Percentiles rank a stretch among this genome's conserved stretches.
These are phyloP conservation scores for Collybia nuda DNA, from an alignment of 768 basidiomycete genomes.

Conservation along the genomic window DNA sequence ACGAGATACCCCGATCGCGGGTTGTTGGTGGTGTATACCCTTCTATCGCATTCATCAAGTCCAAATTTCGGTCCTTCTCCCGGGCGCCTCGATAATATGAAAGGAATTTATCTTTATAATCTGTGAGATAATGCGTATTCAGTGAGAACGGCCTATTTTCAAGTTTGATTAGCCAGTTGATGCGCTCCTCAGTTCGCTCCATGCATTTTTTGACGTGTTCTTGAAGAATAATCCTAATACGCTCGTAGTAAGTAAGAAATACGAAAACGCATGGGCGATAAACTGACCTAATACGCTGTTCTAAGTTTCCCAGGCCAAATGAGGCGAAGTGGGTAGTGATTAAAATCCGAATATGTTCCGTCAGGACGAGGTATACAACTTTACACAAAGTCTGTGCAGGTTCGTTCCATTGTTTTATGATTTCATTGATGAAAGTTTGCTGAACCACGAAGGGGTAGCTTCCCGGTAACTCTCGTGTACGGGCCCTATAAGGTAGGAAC, in stretches of 20 bases:
- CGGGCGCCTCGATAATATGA: conserved; percentile 45
- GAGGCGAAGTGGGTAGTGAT: conserved; percentile 48
- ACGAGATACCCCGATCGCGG: too few species aligned
- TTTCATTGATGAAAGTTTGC: conserved; percentile 41
- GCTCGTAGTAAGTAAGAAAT: neutral
- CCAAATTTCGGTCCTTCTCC: conserved; percentile 25
- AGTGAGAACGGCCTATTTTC: conserved; percentile 46
- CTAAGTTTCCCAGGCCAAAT: conserved; percentile 53
- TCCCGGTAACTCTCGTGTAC: conserved; percentile 70
- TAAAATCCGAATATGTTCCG: conserved; percentile 37
- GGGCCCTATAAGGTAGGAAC: conserved; percentile 41
- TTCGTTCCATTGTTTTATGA: conserved; percentile 45
- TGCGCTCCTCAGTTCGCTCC: conserved; percentile 33
- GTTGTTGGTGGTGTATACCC: conserved; percentile 9
- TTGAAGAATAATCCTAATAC: conserved; percentile 44
- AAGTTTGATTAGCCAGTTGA: conserved; percentile 46
- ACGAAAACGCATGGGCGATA: neutral
- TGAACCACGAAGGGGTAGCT: conserved; percentile 67
- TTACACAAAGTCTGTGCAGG: conserved; percentile 52
- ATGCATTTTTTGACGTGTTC: conserved; percentile 50
- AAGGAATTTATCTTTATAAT: conserved; percentile 49
- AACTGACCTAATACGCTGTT: conserved; percentile 42
- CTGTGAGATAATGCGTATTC: conserved; percentile 46
- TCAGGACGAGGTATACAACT: conserved; percentile 33
- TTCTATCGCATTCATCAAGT: conserved; percentile 24